Evolutionary conservation across 1,139 yeast genomes (phyloP).

Genomic region (Debaryomycetaceae sp.): DNA sequence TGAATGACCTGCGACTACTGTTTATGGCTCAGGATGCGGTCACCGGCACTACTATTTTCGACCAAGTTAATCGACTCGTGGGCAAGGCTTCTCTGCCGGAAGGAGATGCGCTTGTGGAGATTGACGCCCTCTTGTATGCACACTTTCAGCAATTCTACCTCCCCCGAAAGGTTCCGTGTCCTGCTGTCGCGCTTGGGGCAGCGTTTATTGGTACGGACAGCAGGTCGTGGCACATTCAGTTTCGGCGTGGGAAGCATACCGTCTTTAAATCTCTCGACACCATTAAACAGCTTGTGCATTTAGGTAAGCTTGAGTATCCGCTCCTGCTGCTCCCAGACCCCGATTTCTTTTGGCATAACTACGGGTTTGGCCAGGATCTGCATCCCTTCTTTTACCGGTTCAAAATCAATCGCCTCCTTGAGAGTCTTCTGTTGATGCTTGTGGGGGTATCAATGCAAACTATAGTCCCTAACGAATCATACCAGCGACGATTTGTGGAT

Average conservation of each 20-base stretch:
- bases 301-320: constrained; percentile 24
- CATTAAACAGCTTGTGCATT: constrained; percentile 24
- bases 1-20: constrained; percentile 35
- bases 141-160: constrained; percentile 18
- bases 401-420: constrained; percentile 37
- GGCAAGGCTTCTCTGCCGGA: constrained; percentile 5
- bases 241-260: background rate
- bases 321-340: constrained; percentile 28
- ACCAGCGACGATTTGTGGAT: background rate
- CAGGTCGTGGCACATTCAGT: background rate
- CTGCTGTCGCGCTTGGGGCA: constrained; percentile 23
- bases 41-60: constrained; percentile 34
- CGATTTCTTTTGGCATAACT: constrained; percentile 28
- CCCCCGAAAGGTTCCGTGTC: constrained; percentile 8
- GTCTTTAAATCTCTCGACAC: constrained; percentile 24
- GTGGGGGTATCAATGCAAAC: constrained; percentile 23
- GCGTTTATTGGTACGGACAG: constrained; percentile 10
- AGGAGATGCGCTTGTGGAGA: constrained; percentile 30
- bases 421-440: constrained; percentile 36
- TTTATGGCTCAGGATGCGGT: constrained; percentile 32
- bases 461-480: background rate
- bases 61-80: constrained; percentile 16
- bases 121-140: constrained; percentile 36
- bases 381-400: constrained; percentile 24
- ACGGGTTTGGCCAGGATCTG: constrained; percentile 14